Conservation (phyloP, 441 rosid species). For the Omphalea diandra region DNA sequence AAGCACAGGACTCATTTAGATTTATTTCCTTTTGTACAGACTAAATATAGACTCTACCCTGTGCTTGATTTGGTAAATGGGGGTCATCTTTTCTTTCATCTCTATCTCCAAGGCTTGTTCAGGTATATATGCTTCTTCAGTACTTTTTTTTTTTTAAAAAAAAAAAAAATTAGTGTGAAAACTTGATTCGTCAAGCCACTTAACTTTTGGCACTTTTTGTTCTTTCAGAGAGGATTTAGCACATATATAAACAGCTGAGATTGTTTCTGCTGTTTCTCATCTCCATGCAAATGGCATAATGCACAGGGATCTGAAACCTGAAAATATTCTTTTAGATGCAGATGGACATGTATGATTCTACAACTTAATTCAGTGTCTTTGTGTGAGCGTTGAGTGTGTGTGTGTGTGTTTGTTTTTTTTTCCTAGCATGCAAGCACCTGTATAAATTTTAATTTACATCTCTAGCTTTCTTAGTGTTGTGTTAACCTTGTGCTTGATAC, state of each 20-base stretch:
- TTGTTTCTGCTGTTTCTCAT: conserved; percentile 84
- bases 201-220: conserved; percentile 15
- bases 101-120: conserved; percentile 91
- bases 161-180: too few relatives aligned
- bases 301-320: conserved; percentile 99
- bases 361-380: too few relatives aligned
- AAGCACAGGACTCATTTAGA: background rate
- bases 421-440: background rate
- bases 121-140: conserved; percentile 38
- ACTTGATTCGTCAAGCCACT: conserved; percentile 10
- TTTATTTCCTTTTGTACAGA: conserved; percentile 40
- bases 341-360: conserved; percentile 67
- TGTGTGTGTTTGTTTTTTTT: background rate
- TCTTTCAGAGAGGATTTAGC: conserved; percentile 80
- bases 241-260: conserved; percentile 85
- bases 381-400: too few relatives aligned
- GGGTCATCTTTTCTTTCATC: conserved; percentile 96
- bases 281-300: conserved; percentile 92
- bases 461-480: background rate
- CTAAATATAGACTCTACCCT: conserved; percentile 82
- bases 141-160: background rate
- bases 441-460: background rate
- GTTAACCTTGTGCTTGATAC: background rate
- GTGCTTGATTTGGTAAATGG: conserved; percentile 92
- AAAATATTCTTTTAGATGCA: conserved; percentile 76